phyloP scores from a whole-genome alignment of 192 early-diverging fungal species.

The Lobosporangium transversale region DNA sequence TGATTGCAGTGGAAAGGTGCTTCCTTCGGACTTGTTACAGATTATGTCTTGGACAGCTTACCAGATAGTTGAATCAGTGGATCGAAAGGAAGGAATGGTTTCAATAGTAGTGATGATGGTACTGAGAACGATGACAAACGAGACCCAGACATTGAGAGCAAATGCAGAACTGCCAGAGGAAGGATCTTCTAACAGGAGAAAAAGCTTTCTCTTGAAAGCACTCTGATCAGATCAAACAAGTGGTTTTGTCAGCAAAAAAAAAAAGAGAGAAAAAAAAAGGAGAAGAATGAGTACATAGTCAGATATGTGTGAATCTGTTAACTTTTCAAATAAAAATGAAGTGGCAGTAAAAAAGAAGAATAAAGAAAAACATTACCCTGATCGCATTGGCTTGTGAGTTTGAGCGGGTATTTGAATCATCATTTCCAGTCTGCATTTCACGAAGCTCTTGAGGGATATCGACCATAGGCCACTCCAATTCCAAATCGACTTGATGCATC shows the following conservation, averaged over 20 bases:
- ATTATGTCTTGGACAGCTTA: conserved; percentile 14
- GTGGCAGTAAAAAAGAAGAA: background rate
- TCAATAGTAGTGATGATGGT: conserved; percentile 81
- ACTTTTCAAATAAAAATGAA: too few species aligned
- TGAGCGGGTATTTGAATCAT: conserved; percentile 39
- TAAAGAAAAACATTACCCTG: conserved; percentile 25
- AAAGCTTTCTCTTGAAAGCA: conserved; percentile 67
- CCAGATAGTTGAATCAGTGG: conserved; percentile 63
- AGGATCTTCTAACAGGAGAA: conserved; percentile 80
- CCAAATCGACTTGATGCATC: conserved; percentile 44
- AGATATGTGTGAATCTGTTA: too few species aligned
- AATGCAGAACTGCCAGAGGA: conserved; percentile 78
- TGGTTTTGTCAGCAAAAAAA: conserved; percentile 5
- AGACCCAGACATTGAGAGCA: conserved; percentile 76
- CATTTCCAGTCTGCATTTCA: conserved; percentile 30
- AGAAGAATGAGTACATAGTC: too few species aligned
- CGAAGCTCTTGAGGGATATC: conserved; percentile 55
- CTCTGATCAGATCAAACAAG: conserved; percentile 14
- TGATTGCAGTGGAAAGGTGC: background rate
- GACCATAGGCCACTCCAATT: conserved; percentile 55
- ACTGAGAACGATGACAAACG: conserved; percentile 77
- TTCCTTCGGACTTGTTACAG: background rate
- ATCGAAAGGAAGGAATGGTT: conserved; percentile 80
- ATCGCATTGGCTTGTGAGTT: conserved; percentile 60
- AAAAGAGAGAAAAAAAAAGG: conserved; percentile 1